Percentiles rank a stretch among this genome's conserved stretches.
These are phyloP conservation scores for Phytophthora colocasiae DNA, from an alignment of 352 stramenopile species.

Conservation along the genomic window DNA sequence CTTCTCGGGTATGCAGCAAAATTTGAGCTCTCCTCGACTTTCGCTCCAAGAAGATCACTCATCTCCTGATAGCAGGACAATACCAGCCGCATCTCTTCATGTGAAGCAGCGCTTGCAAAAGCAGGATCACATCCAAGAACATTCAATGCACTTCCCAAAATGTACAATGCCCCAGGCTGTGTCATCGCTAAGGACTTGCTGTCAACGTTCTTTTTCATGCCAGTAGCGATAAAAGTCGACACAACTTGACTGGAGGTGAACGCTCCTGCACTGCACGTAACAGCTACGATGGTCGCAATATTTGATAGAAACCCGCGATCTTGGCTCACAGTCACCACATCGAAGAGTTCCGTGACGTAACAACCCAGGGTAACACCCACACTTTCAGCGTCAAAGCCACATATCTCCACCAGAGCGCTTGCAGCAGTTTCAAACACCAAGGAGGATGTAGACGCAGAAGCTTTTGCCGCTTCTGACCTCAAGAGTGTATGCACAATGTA, in stretches of 20 bases:
- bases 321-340: conserved; percentile 29
- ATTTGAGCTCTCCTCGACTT: conserved; percentile 37
- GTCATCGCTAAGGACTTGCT: conserved; percentile 7
- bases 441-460: not conserved
- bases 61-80: conserved; percentile 43
- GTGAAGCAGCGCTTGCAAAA: conserved; percentile 9
- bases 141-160: conserved; percentile 45
- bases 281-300: conserved; percentile 43
- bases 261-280: conserved; percentile 22
- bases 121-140: conserved; percentile 25
- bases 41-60: conserved; percentile 30
- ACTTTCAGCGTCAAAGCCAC: conserved; percentile 33
- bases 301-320: conserved; percentile 48
- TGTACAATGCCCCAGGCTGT: conserved; percentile 38
- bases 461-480: conserved; percentile 5
- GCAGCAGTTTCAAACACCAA: conserved; percentile 49
- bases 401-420: conserved; percentile 44
- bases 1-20: conserved; percentile 47
- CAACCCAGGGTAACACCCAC: conserved; percentile 36
- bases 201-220: conserved; percentile 29
- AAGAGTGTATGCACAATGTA: conserved; percentile 66
- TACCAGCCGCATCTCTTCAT: conserved; percentile 30
- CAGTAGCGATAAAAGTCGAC: conserved; percentile 28
- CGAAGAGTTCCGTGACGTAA: conserved; percentile 32
- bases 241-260: conserved; percentile 31